Base-by-base conservation (phyloP, 2,329 filamentous ascomycete species). In the Cladosporium austrohemisphaericum region DNA sequence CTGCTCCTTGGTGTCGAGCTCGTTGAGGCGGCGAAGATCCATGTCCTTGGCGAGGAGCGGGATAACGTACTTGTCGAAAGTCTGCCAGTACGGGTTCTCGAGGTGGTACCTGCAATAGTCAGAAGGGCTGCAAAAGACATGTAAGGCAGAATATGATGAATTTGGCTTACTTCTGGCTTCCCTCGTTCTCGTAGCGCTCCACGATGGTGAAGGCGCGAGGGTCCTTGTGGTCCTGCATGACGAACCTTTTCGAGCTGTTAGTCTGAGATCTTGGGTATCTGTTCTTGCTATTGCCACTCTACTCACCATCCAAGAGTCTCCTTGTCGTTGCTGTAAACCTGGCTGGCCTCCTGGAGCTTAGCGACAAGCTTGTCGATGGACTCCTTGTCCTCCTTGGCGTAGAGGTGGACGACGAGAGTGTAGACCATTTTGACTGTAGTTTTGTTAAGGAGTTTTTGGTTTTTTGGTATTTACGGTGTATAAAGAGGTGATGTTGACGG, bases 261-360 rank as follows among this genome's bases (percentile, higher is more conserved):
- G n/a, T 49, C 22, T 41, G 3, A 9, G 10, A n/a, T n/a, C n/a
- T n/a, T n/a, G n/a, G n/a, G n/a, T n/a, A n/a, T n/a, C n/a, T n/a
- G n/a, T n/a, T n/a, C n/a, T 2, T 9, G 28, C 13, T 18, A 10
- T 46, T 6, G 16, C 18, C 26, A 22, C 5, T 26, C 4, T 23
- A 45, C 56, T 40, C 37, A 68, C 65, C 65, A 68, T 38, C 62
- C 60, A 31, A 74, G 55, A 35, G 68, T 87, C 72, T 88, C 85
- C 62, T 79, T 80, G 71, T 88, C 85, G 56, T 85, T 75, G 55
- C 77, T 80, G 71, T 88, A 88, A 55, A 88, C 76, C 54, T 80
- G 77, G 52, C 82, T 83, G n/a, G 85, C 85, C 65, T 89, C 85
- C 63, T 84, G 77, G 50, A 89, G 80, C 73, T 88, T 89, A 50